phyloP scores from a whole-genome alignment of 192 early-diverging fungal species.

The Entomortierella lignicola region DNA sequence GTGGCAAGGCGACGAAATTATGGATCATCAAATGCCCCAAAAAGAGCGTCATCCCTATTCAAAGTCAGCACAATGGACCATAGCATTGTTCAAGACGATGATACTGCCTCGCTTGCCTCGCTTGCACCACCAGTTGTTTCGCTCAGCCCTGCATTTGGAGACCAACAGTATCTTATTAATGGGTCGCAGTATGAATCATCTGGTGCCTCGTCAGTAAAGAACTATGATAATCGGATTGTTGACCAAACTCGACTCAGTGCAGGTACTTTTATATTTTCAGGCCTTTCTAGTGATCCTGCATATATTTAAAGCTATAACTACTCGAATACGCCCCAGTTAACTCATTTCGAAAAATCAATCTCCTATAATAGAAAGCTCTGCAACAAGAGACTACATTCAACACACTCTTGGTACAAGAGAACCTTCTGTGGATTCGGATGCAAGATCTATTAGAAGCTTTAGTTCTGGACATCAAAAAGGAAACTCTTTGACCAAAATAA shows the following conservation, averaged over 20 bases:
- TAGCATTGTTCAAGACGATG: constrained; percentile 39
- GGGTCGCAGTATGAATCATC: background rate
- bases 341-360: background rate
- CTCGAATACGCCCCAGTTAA: too few species aligned
- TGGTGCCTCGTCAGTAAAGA: background rate
- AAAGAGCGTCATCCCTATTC: constrained; percentile 41
- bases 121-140: constrained; percentile 45
- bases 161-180: constrained; percentile 14
- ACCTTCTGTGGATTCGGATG: constrained; percentile 56
- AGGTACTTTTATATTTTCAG: constrained; percentile 2
- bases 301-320: too few species aligned
- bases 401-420: constrained; percentile 31
- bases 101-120: constrained; percentile 26
- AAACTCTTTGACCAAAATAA: constrained; percentile 63
- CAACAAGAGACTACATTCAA: constrained; percentile 37
- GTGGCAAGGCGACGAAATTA: constrained; percentile 5
- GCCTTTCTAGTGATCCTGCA: background rate
- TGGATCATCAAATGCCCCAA: constrained; percentile 14
- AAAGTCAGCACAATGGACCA: constrained; percentile 48
- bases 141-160: constrained; percentile 44
- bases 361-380: constrained; percentile 24
- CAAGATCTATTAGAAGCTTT: constrained; percentile 55
- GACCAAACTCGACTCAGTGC: constrained; percentile 25
- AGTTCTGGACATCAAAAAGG: constrained; percentile 55
- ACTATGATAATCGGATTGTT: constrained; percentile 3